Percentiles rank a stretch among this genome's conserved stretches.
phyloP scores from a whole-genome alignment of 2,329 filamentous ascomycete species.

The Fusarium camptoceras region DNA sequence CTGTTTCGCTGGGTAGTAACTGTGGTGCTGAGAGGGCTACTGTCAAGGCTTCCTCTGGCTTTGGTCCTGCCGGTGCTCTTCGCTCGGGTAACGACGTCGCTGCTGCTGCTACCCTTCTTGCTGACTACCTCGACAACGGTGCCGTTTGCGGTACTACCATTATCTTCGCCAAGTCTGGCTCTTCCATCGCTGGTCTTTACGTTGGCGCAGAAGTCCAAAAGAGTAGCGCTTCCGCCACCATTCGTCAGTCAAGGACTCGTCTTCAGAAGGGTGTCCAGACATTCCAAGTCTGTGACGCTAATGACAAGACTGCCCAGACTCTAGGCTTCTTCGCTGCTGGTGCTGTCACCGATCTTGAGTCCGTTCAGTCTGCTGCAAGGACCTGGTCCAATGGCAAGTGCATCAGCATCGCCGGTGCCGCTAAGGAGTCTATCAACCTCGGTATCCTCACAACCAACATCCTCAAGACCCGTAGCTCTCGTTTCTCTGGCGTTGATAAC shows the following conservation, averaged over 20 bases:
- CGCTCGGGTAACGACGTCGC: conserved; percentile 23
- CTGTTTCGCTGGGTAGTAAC: conserved; percentile 33
- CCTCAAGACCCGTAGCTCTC: conserved; percentile 32
- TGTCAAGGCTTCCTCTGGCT: conserved; percentile 23
- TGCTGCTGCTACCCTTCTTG: conserved; percentile 27
- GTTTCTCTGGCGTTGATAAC: conserved; percentile 26
- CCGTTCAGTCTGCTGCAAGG: conserved; percentile 34
- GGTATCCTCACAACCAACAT: conserved; percentile 33
- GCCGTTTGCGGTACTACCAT: conserved; percentile 41
- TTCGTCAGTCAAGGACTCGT: conserved; percentile 25
- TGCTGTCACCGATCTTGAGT: conserved; percentile 20
- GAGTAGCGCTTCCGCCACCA: conserved; percentile 25
- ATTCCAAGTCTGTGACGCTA: conserved; percentile 37
- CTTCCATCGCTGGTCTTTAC: conserved; percentile 40
- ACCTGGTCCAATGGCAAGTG: conserved; percentile 42
- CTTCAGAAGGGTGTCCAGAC: conserved; percentile 36
- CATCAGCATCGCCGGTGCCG: conserved; percentile 6
- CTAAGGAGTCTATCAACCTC: conserved; percentile 21
- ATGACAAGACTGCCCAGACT: conserved; percentile 34
- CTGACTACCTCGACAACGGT: conserved; percentile 34
- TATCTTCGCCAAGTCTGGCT: conserved; percentile 43
- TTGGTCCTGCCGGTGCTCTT: conserved; percentile 18
- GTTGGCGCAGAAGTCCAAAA: conserved; percentile 43
- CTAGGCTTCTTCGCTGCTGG: conserved; percentile 39
- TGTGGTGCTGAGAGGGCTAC: conserved; percentile 40